Conservation (phyloP, 2,329 filamentous ascomycete genomes). For the Exophiala bonariae region DNA sequence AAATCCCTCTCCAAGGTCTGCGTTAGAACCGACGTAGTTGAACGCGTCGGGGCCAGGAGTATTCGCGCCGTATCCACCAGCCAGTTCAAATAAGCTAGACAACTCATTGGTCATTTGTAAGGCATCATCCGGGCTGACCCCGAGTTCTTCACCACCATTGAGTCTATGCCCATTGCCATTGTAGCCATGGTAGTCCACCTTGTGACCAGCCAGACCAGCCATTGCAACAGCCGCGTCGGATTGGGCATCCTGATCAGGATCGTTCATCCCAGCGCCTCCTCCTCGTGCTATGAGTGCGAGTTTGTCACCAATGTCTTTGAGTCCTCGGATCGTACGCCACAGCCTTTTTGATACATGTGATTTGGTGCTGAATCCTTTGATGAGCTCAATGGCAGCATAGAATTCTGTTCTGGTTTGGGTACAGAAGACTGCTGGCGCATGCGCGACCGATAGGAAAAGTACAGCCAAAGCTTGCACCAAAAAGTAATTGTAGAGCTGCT, state of each 20-base stretch:
- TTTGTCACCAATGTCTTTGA: conserved; percentile 64
- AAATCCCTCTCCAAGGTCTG: conserved; percentile 25
- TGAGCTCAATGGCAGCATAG: conserved; percentile 65
- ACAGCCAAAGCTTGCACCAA: conserved; percentile 64
- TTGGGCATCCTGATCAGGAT: conserved; percentile 52
- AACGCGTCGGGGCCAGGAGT: conserved; percentile 34
- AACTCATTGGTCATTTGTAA: conserved; percentile 62
- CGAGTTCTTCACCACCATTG: conserved; percentile 37
- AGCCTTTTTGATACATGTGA: conserved; percentile 62
- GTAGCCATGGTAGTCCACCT: conserved; percentile 57
- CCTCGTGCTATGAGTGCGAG: conserved; percentile 51
- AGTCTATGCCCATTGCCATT: conserved; percentile 29
- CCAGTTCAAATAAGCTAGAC: conserved; percentile 64
- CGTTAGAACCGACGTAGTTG: conserved; percentile 32
- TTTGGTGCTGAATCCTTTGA: conserved; percentile 62
- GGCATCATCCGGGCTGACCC: conserved; percentile 57
- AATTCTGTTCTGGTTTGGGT: conserved; percentile 64
- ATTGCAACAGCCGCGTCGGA: conserved; percentile 65
- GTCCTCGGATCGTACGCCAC: conserved; percentile 63
- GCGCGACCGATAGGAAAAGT: conserved; percentile 64
- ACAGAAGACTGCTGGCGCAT: conserved; percentile 63
- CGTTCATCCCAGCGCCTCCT: conserved; percentile 26
- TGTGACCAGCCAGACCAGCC: conserved; percentile 64
- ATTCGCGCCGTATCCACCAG: conserved; percentile 51
- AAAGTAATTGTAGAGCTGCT: conserved; percentile 68